Conservation (phyloP, 345 rosid species). For the Syzygium oleosum region DNA sequence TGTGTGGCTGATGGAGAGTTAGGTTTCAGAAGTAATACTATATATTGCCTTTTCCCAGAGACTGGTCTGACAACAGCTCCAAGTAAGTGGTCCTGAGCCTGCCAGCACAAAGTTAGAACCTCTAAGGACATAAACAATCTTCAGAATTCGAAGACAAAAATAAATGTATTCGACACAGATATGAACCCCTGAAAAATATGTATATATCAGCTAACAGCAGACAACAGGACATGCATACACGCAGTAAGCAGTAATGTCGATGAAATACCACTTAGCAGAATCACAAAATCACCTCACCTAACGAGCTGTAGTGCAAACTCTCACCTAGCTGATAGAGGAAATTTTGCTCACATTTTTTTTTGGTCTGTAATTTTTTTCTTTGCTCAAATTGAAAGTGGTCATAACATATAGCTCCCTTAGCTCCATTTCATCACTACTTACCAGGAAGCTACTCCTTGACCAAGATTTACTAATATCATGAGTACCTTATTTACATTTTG, state of each 20-base stretch:
- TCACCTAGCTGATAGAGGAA: background rate
- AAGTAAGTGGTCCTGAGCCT: constrained; percentile 75
- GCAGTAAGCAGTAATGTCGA: background rate
- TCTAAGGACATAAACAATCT: background rate
- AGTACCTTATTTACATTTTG: background rate
- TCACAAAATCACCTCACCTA: background rate
- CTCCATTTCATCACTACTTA: background rate
- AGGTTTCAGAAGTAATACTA: constrained; percentile 73
- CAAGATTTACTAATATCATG: background rate
- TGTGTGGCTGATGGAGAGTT: constrained; percentile 39
- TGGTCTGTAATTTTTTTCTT: too few relatives aligned
- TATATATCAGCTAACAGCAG: background rate
- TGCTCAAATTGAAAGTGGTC: background rate
- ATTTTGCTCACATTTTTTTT: background rate
- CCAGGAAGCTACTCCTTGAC: background rate
- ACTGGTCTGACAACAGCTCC: constrained; percentile 70
- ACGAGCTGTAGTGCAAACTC: background rate
- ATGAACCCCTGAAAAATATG: background rate
- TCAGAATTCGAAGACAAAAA: background rate
- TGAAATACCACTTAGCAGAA: background rate
- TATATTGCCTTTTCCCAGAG: constrained; percentile 44
- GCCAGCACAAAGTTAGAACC: constrained; percentile 12
- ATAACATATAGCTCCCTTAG: background rate
- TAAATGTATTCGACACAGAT: background rate
- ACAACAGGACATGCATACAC: background rate